These are phyloP conservation scores for Rhodomyrtus psidioides DNA, from an alignment of 441 rosid genomes.

Conservation along the genomic window DNA sequence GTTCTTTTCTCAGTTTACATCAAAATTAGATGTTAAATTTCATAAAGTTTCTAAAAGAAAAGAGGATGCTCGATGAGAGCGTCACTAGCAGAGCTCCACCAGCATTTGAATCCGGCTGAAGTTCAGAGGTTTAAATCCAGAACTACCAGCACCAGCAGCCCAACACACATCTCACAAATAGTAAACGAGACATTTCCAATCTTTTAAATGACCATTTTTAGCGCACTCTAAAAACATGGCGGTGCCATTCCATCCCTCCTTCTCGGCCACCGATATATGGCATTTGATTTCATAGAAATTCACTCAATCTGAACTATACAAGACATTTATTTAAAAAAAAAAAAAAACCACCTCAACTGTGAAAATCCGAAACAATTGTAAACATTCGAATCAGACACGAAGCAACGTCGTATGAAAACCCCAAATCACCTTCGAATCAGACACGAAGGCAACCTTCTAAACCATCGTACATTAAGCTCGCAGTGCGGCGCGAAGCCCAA, in stretches of 20 bases:
- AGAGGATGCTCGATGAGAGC: not conserved
- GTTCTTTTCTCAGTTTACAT: not conserved
- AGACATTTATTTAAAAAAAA: not conserved
- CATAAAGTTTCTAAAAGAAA: not conserved
- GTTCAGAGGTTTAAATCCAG: not conserved
- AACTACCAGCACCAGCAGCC: not conserved
- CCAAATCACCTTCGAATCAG: too few relatives aligned
- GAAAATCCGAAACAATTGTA: not conserved
- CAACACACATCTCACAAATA: not conserved
- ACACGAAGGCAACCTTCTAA: too few relatives aligned
- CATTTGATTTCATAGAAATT: not conserved
- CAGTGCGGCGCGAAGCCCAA: too few relatives aligned
- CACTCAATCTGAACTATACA: not conserved
- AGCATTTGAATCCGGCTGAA: not conserved
- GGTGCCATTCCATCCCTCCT: not conserved
- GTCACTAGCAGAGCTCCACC: not conserved
- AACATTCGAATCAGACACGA: not conserved
- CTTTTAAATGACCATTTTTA: not conserved
- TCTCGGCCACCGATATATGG: not conserved
- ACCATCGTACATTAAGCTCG: too few relatives aligned
- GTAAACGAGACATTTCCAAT: not conserved
- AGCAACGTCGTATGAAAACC: too few relatives aligned
- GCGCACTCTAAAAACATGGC: not conserved
- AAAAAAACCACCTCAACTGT: not conserved
- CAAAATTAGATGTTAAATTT: not conserved